Evolutionary conservation across 2,329 filamentous ascomycete species (phyloP), one percentile per base, ranked within the genome.

Genomic region (Dactylella cylindrospora): DNA sequence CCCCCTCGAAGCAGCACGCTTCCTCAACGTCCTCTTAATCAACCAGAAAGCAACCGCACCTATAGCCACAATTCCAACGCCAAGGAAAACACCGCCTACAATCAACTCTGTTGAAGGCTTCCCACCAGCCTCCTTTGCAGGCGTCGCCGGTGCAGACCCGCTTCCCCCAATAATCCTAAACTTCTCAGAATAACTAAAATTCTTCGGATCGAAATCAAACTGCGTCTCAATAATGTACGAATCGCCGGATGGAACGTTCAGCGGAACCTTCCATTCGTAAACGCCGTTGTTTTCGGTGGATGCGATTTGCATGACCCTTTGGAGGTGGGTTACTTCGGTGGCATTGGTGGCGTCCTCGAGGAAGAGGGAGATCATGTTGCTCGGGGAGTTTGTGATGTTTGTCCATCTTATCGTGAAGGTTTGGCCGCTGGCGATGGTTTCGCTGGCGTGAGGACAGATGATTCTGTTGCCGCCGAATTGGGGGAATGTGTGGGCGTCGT

Each of bases 131-230:
- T 45, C 19, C 28, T 15, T 22, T 8, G 29, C 41, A 12, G 29
- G 41, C 12, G 35, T 2, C 1, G 29, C 28, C 12, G 17, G 17
- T 13, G 41, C 28, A 12, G 32, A 33, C 9, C 6, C 2, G 3
- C 41, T 31, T 6, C 28, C 41, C 2, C 41, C 41, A 28, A 45
- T 33, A 12, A 45, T 33, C 17, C 28, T 7, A 33, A 45, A 45
- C 41, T 19, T 19, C 4, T 33, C 8, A 9, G 41, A 45, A 7
- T 45, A 45, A 17, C 41, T 45, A 45, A 33, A 45, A 45, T 45
- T 32, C 19, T 31, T 31, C 41, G 28, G 29, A n/a, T 12, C 25
- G 10, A 7, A 13, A 33, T 45, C 41, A 25, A 17, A 45, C 15
- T 31, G 32, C 17, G n/a, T 45, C 9, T 45, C 41, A 9, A 45